Percentiles rank a stretch among this genome's conserved stretches.
Evolutionary conservation across 2,329 filamentous ascomycete species (phyloP).

Genomic region (Trichoderma gracile): DNA sequence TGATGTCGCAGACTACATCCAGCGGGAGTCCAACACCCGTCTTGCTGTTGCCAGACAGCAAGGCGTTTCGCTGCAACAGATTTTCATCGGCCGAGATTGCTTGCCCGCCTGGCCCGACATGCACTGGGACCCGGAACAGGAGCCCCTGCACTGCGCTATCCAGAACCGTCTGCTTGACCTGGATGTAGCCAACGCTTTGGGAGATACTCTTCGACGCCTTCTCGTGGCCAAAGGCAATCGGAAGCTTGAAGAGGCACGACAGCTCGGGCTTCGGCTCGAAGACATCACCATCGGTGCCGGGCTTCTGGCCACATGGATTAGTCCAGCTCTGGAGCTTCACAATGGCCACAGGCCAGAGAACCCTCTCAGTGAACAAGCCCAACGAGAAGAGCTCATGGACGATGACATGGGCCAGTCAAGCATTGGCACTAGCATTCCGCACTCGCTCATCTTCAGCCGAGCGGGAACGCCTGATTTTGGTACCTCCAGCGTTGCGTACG

Average conservation of each 20-base stretch:
- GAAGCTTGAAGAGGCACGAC: conserved; percentile 33
- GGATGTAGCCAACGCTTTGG: conserved; percentile 29
- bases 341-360: too few relatives aligned
- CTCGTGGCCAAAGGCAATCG: conserved; percentile 34
- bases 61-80: conserved; percentile 26
- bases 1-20: conserved; percentile 30
- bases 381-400: background rate
- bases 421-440: background rate
- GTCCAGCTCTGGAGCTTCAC: background rate
- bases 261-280: conserved; percentile 29
- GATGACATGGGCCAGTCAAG: background rate
- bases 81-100: conserved; percentile 36
- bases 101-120: conserved; percentile 35
- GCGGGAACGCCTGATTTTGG: background rate
- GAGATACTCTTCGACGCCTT: conserved; percentile 28
- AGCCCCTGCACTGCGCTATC: conserved; percentile 33
- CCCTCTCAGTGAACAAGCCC: background rate
- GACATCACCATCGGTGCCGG: conserved; percentile 33
- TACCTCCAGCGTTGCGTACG: background rate
- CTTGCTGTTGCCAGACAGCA: conserved; percentile 31
- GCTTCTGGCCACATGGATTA: conserved; percentile 37
- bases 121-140: conserved; percentile 32
- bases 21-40: conserved; percentile 31
- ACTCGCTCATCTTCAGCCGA: background rate
- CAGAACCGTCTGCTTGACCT: conserved; percentile 32